These are phyloP conservation scores for Astrocystis sublimbata DNA, from an alignment of 495 filamentous ascomycete genomes.

Conservation along the genomic window DNA sequence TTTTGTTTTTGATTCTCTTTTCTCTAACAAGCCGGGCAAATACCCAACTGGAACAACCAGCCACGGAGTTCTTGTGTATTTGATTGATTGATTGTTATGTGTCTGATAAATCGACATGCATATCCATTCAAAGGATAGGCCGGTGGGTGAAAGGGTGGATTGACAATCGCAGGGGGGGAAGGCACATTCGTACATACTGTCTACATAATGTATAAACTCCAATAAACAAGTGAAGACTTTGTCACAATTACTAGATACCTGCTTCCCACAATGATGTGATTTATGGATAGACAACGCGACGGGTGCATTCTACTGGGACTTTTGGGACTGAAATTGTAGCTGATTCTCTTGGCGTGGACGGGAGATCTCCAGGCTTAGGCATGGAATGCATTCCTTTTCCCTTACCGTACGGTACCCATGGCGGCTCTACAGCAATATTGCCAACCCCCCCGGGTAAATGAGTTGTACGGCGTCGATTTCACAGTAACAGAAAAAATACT, in stretches of 20 bases:
- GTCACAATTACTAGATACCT: no score
- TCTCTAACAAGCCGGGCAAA: neutral
- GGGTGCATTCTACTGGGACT: no score
- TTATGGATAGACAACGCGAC: no score
- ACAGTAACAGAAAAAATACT: no score
- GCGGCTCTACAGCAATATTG: neutral
- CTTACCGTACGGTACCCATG: no score
- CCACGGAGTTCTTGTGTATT: conserved; percentile 8
- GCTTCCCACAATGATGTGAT: no score
- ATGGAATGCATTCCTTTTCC: no score
- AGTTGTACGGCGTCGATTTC: no score
- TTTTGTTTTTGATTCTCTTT: neutral
- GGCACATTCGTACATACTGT: conserved; percentile 12
- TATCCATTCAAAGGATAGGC: neutral
- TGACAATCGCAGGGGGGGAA: no score
- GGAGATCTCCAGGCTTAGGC: neutral
- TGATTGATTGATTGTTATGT: neutral
- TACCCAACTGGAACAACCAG: neutral
- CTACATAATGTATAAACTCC: conserved; percentile 10
- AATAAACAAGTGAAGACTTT: no score
- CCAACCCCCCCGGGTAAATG: neutral
- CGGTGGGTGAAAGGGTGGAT: no score
- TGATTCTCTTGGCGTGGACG: neutral
- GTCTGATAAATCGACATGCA: neutral
- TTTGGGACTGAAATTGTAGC: no score